These are phyloP conservation scores for Brassica balearica DNA, from an alignment of 441 rosid genomes.

Conservation along the genomic window DNA sequence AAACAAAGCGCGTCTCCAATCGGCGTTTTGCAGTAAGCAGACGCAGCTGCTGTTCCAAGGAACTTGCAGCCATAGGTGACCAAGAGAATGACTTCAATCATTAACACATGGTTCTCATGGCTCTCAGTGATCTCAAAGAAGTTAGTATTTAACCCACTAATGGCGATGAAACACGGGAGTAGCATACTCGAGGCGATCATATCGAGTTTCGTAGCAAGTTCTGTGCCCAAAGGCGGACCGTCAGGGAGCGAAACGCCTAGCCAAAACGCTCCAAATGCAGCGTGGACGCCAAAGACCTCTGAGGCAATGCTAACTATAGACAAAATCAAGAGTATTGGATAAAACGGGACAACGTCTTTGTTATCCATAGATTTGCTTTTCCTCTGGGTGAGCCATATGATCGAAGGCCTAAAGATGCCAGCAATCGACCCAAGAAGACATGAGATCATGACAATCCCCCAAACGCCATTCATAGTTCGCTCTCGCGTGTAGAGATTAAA, in stretches of 20 bases:
- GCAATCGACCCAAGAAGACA: neutral
- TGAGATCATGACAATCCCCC: neutral
- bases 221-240: slow-evolving; percentile 48
- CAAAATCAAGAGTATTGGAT: slow-evolving; percentile 29
- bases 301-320: slow-evolving; percentile 24
- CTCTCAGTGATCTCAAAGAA: slow-evolving; percentile 22
- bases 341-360: slow-evolving; percentile 38
- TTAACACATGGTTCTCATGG: neutral
- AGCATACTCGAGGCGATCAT: slow-evolving; percentile 36
- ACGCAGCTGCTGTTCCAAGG: slow-evolving; percentile 41
- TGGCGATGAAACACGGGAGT: slow-evolving; percentile 48
- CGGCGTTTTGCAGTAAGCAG: slow-evolving; percentile 39
- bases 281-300: slow-evolving; percentile 33
- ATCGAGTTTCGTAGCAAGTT: slow-evolving; percentile 44
- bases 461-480: slow-evolving; percentile 1
- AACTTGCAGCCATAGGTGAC: slow-evolving; percentile 47
- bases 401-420: slow-evolving; percentile 32
- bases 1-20: slow-evolving; percentile 47
- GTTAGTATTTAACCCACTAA: slow-evolving; percentile 45
- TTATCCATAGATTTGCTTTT: slow-evolving; percentile 23
- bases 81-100: slow-evolving; percentile 35
- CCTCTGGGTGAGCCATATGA: slow-evolving; percentile 30
- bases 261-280: slow-evolving; percentile 43
- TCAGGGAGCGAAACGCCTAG: slow-evolving; percentile 45
- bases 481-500: slow-evolving; percentile 25